These are phyloP conservation scores for Lasiodiplodia sp. DNA, from an alignment of 2,329 filamentous ascomycete genomes.

Conservation along the genomic window DNA sequence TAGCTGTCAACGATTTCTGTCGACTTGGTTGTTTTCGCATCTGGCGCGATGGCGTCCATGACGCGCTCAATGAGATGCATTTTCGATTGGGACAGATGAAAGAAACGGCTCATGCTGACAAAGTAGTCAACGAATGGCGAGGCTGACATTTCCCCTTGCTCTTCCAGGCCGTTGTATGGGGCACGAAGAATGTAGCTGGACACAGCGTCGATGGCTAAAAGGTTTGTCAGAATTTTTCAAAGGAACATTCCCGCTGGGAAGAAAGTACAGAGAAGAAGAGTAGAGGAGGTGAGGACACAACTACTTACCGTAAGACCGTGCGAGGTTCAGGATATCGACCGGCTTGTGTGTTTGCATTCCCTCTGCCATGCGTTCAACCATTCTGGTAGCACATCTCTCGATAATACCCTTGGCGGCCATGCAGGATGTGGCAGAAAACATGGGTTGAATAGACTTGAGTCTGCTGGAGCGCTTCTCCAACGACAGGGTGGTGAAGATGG, in stretches of 20 bases:
- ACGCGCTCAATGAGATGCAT: too few relatives aligned
- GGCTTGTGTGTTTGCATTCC: background rate
- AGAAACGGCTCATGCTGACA: conserved; percentile 8
- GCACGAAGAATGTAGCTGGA: background rate
- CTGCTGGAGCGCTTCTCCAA: background rate
- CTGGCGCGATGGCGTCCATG: too few relatives aligned
- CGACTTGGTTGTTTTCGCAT: too few relatives aligned
- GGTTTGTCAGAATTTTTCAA: background rate
- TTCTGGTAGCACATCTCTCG: background rate
- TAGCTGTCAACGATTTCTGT: background rate
- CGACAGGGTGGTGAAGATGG: conserved; percentile 10
- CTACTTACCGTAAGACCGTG: background rate
- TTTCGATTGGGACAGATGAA: background rate
- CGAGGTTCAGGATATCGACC: background rate
- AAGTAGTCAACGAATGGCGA: background rate
- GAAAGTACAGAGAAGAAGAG: background rate
- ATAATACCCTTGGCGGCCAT: background rate
- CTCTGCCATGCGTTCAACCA: background rate
- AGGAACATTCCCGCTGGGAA: too few relatives aligned
- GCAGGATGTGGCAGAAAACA: background rate
- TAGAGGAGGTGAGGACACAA: background rate
- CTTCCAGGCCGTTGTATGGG: background rate
- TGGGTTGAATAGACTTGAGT: background rate
- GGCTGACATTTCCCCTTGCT: background rate
- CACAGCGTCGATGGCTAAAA: background rate